Conservation (phyloP, 768 basidiomycete genomes). For the Kwoniella dendrophila region DNA sequence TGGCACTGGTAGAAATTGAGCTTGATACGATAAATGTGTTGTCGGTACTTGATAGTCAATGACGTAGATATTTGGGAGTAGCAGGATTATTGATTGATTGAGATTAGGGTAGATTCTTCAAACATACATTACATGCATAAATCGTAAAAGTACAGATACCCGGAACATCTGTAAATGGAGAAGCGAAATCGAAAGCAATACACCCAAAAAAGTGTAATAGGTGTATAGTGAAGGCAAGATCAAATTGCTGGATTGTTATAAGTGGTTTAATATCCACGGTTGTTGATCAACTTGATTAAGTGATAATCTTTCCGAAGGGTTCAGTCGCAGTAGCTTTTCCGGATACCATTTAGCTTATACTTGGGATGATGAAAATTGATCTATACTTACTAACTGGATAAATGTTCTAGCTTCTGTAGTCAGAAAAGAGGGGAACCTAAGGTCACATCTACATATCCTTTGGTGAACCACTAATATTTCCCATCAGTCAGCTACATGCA, state of each 20-base stretch:
- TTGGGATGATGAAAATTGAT: not conserved
- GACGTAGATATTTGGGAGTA: too few species aligned
- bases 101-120: not conserved
- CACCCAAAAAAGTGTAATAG: not conserved
- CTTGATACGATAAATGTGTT: too few species aligned
- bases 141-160: not conserved
- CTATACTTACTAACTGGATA: conserved; percentile 61
- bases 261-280: conserved; percentile 68
- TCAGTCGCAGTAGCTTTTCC: conserved; percentile 71
- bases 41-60: too few species aligned
- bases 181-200: conserved; percentile 3
- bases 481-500: too few species aligned
- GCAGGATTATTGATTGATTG: not conserved
- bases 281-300: conserved; percentile 75
- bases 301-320: conserved; percentile 72
- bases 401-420: conserved; percentile 68
- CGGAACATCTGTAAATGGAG: too few species aligned
- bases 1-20: not conserved
- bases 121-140: not conserved
- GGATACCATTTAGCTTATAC: not conserved
- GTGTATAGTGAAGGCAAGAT: not conserved
- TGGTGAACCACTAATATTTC: conserved; percentile 70
- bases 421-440: conserved; percentile 66
- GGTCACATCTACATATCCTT: conserved; percentile 70
- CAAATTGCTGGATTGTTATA: too few species aligned